A percentile compares a stretch with the other conserved stretches of the same genome.
phyloP scores from a whole-genome alignment of 2,329 filamentous ascomycete genomes.

The Cladosporium cucumerinum region DNA sequence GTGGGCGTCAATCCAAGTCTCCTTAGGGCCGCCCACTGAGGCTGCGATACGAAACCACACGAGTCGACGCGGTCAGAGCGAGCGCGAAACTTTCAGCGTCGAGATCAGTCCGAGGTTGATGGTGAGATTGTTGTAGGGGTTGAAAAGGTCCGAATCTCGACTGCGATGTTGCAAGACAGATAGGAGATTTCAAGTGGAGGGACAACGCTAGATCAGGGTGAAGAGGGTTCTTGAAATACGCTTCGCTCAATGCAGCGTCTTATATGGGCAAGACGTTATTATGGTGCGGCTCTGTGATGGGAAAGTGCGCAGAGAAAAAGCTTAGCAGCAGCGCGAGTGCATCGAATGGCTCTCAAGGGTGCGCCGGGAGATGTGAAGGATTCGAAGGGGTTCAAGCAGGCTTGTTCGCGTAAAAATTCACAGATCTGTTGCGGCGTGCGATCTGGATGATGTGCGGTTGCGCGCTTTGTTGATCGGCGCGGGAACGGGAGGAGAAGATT shows the following conservation, averaged over 20 bases:
- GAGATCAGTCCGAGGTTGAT: background rate
- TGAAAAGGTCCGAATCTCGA: constrained; percentile 11
- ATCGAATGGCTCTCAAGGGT: background rate
- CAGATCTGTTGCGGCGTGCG: constrained; percentile 3
- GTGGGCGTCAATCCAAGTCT: background rate
- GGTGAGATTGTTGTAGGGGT: background rate
- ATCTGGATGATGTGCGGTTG: constrained; percentile 11
- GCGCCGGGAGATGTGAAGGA: constrained; percentile 6
- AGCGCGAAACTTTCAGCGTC: constrained; percentile 2
- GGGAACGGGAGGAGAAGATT: background rate
- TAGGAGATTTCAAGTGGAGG: background rate
- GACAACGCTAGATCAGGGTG: background rate
- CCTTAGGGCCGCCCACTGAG: background rate
- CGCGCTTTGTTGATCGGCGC: background rate
- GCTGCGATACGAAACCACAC: constrained; percentile 1
- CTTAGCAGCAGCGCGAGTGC: background rate
- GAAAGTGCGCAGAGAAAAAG: constrained; percentile 1
- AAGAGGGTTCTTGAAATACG: background rate
- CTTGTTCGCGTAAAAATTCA: constrained; percentile 8
- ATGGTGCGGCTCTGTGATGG: constrained; percentile 3
- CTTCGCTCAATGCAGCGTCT: background rate
- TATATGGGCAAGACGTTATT: constrained; percentile 5
- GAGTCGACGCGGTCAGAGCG: constrained; percentile 5
- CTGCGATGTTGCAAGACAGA: background rate
- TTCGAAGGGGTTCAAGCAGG: constrained; percentile 8